A percentile compares a stretch with the other conserved stretches of the same genome.
phyloP scores from a whole-genome alignment of 352 stramenopile genomes.

The Phytophthora nicotianae region DNA sequence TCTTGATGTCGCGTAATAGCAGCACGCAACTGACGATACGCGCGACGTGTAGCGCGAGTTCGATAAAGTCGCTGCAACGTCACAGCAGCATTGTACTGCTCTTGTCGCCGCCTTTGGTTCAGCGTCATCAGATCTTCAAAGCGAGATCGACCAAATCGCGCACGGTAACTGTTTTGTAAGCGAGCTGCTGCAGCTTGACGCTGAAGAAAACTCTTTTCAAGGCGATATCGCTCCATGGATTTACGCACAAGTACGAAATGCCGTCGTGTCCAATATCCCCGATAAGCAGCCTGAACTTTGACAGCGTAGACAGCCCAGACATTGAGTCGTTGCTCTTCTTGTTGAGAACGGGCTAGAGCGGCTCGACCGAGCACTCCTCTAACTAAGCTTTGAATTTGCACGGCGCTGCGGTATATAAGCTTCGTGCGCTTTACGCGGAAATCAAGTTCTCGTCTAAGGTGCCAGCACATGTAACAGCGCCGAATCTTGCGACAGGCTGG shows the following conservation, averaged over 20 bases:
- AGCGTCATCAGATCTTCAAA: slow-evolving; percentile 78
- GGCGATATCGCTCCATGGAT: slow-evolving; percentile 63
- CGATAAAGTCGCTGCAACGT: slow-evolving; percentile 68
- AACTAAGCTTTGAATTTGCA: slow-evolving; percentile 64
- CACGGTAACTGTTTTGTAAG: slow-evolving; percentile 64
- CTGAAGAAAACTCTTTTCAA: slow-evolving; percentile 49
- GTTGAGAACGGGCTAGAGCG: slow-evolving; percentile 29
- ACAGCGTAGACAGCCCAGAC: slow-evolving; percentile 51
- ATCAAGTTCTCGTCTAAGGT: slow-evolving; percentile 46
- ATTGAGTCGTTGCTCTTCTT: slow-evolving; percentile 42
- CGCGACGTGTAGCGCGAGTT: slow-evolving; percentile 53
- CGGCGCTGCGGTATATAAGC: slow-evolving; percentile 38
- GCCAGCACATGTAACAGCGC: slow-evolving; percentile 54
- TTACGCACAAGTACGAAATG: slow-evolving; percentile 61
- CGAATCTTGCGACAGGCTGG: slow-evolving; percentile 58
- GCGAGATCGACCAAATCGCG: slow-evolving; percentile 66
- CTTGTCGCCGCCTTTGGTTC: slow-evolving; percentile 57
- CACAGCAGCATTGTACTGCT: slow-evolving; percentile 56
- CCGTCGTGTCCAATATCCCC: slow-evolving; percentile 62
- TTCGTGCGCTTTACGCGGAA: slow-evolving; percentile 38
- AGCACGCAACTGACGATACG: slow-evolving; percentile 54
- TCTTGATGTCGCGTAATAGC: slow-evolving; percentile 52
- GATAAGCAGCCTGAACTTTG: slow-evolving; percentile 63
- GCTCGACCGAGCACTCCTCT: slow-evolving; percentile 58
- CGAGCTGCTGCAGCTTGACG: slow-evolving; percentile 44